A percentile compares a stretch with the other conserved stretches of the same genome.
Conservation (phyloP, 1,284 basidiomycete genomes). For the Papiliotrema terrestris region DNA sequence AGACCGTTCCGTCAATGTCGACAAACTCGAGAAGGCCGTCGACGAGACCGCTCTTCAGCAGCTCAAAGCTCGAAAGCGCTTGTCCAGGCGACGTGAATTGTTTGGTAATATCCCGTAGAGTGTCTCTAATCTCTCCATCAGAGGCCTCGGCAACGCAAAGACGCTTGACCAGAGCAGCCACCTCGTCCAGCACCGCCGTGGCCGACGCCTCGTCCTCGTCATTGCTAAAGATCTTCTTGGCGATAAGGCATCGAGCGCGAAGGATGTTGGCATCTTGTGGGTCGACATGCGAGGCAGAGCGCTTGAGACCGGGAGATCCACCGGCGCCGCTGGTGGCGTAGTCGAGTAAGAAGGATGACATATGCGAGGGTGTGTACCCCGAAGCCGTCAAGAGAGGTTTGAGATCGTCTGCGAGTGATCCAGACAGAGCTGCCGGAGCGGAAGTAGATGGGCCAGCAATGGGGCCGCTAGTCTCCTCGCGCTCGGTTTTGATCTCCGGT, state of each 20-base stretch:
- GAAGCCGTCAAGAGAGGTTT: slow-evolving; percentile 17
- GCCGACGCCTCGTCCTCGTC: slow-evolving; percentile 59
- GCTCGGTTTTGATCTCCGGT: slow-evolving; percentile 25
- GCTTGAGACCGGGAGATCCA: slow-evolving; percentile 39
- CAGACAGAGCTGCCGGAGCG: not conserved
- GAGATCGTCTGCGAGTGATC: slow-evolving; percentile 18
- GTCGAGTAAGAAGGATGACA: slow-evolving; percentile 33
- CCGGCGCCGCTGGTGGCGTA: not conserved
- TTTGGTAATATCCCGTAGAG: slow-evolving; percentile 67
- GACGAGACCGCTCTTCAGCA: slow-evolving; percentile 88
- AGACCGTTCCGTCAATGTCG: slow-evolving; percentile 58
- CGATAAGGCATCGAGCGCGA: slow-evolving; percentile 75
- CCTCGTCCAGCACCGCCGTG: slow-evolving; percentile 60
- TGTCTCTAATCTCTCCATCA: slow-evolving; percentile 59
- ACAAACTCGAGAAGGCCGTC: slow-evolving; percentile 81
- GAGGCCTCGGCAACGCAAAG: slow-evolving; percentile 58
- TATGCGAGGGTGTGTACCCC: slow-evolving; percentile 27
- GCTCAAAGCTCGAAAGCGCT: slow-evolving; percentile 91
- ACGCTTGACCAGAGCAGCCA: slow-evolving; percentile 57
- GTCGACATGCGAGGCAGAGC: slow-evolving; percentile 52
- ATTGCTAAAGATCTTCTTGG: slow-evolving; percentile 57
- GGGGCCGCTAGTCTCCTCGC: slow-evolving; percentile 8
- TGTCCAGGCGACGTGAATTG: slow-evolving; percentile 67
- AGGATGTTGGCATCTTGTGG: slow-evolving; percentile 87
- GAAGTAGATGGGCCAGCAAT: slow-evolving; percentile 9